These are phyloP conservation scores for Barbatosphaeria neglecta DNA, from an alignment of 495 filamentous ascomycete species.

Conservation along the genomic window DNA sequence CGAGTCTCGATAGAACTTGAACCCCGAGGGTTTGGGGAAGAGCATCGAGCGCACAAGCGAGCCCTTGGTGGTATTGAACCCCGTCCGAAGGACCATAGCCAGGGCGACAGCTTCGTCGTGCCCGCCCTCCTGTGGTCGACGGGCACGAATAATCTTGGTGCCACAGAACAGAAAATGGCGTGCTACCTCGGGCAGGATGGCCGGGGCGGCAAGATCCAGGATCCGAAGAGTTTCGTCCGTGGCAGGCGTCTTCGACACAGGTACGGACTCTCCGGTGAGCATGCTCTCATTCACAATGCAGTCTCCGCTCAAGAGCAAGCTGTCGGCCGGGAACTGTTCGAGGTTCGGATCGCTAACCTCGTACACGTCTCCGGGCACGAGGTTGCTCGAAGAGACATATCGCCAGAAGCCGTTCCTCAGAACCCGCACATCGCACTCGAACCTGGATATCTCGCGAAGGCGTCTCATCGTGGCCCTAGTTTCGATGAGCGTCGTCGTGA, in stretches of 20 bases:
- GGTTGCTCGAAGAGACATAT: constrained; percentile 69
- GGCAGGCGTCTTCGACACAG: constrained; percentile 81
- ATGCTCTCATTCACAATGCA: constrained; percentile 99
- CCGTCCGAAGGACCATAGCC: constrained; percentile 83
- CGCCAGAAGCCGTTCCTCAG: constrained; percentile 93
- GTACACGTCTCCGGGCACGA: constrained; percentile 94
- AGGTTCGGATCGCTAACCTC: constrained; percentile 95
- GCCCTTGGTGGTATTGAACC: constrained; percentile 96
- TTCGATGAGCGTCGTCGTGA: constrained; percentile 78
- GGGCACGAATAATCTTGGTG: constrained; percentile 86
- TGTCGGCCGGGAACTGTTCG: constrained; percentile 87
- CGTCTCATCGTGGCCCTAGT: constrained; percentile 88
- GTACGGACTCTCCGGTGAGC: constrained; percentile 96
- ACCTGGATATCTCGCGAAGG: constrained; percentile 81
- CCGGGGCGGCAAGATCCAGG: constrained; percentile 64
- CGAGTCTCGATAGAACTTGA: constrained; percentile 96
- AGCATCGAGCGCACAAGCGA: constrained; percentile 96
- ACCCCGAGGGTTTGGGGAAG: constrained; percentile 93
- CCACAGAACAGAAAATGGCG: constrained; percentile 88
- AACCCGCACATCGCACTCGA: constrained; percentile 90
- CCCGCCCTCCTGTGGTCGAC: constrained; percentile 69
- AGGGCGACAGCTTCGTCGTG: constrained; percentile 87
- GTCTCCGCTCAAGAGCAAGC: constrained; percentile 82
- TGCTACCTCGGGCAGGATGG: constrained; percentile 67
- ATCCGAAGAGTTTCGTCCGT: constrained; percentile 67